Base-by-base conservation (phyloP, 2,329 filamentous ascomycete genomes). In the Aspergillus intermedius region DNA sequence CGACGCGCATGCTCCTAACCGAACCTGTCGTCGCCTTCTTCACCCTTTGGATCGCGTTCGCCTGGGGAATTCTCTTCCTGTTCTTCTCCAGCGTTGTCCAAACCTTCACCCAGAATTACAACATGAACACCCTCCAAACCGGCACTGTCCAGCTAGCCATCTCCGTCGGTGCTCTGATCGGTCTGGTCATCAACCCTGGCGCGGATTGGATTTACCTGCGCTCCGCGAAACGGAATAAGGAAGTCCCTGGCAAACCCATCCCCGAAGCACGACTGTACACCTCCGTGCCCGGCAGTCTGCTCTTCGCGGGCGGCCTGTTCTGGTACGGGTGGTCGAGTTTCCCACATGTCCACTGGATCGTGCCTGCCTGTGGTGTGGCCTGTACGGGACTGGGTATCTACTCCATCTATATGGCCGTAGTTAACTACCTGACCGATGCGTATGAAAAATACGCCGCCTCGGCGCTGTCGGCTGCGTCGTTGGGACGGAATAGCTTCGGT, bases 391-490 rank as follows among this genome's bases (percentile, higher is more conserved):
- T 72, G 17, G 69, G 63, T 4, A 73, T 75, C 1, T 70, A 69
- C 23, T 65, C 64, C 12, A 76, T 74, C 9, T 69, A 72, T 49
- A 67, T 78, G 54, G 73, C 72, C 10, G 75, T 72, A 2, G 67
- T 75, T 4, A 77, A 78, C 58, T 75, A 75, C 44, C 59, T 74
- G 21, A 71, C 68, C 1, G 74, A 77, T 50, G 69, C 74, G 0
- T 77, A 77, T 49, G 72, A 74, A 28, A 67, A 72, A 34, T 75
- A 74, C 46, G 74, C 74, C 4, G 73, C 73, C 0, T 74, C 70
- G 1, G 71, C 74, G 0, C 60, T 76, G 1, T 71, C 71, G 0
- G 74, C 73, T 0, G 74, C 73, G 2, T 73, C 72, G 0, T 60
- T 77, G 4, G 64, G 74, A 0, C 61, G 74, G 5, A 76, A 74